Conservation (phyloP, 129 eudicot genomes). For the Chrysanthemum makinoi region DNA sequence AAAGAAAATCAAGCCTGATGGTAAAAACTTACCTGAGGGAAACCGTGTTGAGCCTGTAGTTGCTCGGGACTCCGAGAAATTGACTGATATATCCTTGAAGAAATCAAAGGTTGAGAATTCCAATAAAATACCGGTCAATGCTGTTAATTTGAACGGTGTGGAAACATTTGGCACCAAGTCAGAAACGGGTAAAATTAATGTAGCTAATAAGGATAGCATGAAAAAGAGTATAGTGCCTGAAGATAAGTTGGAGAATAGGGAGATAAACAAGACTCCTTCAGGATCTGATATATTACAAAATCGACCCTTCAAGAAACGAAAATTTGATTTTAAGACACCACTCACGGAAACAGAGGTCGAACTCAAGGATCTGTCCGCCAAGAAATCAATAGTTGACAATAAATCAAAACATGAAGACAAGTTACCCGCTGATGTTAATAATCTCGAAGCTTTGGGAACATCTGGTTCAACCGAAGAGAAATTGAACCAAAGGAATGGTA, state of each 20-base stretch:
- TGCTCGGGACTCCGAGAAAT: slow-evolving; percentile 20
- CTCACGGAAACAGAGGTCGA: slow-evolving; percentile 20
- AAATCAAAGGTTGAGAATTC: slow-evolving; percentile 28
- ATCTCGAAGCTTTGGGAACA: slow-evolving; percentile 18
- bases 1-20: slow-evolving; percentile 10
- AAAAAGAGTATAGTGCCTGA: too few species aligned
- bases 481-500: slow-evolving; percentile 2
- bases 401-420: slow-evolving; percentile 18
- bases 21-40: slow-evolving; percentile 5
- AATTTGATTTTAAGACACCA: slow-evolving; percentile 12
- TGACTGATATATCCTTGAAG: slow-evolving; percentile 38
- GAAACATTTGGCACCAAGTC: slow-evolving; percentile 7
- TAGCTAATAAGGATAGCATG: slow-evolving; percentile 12
- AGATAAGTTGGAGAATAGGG: slow-evolving; percentile 8
- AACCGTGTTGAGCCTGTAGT: slow-evolving; percentile 23
- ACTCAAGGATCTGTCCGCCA: slow-evolving; percentile 36
- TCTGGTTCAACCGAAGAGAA: slow-evolving; percentile 11
- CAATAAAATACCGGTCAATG: slow-evolving; percentile 4
- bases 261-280: slow-evolving; percentile 18
- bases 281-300: slow-evolving; percentile 27
- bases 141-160: slow-evolving; percentile 15
- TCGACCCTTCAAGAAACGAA: slow-evolving; percentile 20
- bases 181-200: slow-evolving; percentile 10
- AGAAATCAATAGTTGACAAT: slow-evolving; percentile 30
- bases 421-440: slow-evolving; percentile 29